These are phyloP conservation scores for Mallotus japonicus DNA, from an alignment of 441 rosid species.

Conservation along the genomic window DNA sequence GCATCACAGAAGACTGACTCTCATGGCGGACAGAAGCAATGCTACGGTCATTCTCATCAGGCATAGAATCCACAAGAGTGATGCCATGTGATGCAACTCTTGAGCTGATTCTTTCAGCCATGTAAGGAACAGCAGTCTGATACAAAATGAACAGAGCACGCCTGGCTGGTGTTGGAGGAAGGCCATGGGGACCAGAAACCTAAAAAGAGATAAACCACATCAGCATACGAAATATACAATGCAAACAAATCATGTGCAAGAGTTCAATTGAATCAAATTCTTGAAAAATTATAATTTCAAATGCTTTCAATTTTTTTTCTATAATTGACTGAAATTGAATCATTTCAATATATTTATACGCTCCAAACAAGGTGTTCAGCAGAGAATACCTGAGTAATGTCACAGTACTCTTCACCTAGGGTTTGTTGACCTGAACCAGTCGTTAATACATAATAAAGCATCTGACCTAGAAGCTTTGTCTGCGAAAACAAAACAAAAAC, in stretches of 20 bases:
- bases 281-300: too few relatives aligned
- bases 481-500: slow-evolving; percentile 26
- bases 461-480: slow-evolving; percentile 87
- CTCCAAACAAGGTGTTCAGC: too few relatives aligned
- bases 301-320: too few relatives aligned
- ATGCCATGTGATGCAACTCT: slow-evolving; percentile 72
- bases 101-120: slow-evolving; percentile 87
- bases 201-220: slow-evolving; percentile 24
- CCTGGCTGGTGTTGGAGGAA: slow-evolving; percentile 92
- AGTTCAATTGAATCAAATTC: background rate
- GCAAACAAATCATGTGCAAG: too few relatives aligned
- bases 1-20: slow-evolving; percentile 30
- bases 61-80: slow-evolving; percentile 52
- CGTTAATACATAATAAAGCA: slow-evolving; percentile 84
- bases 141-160: slow-evolving; percentile 81
- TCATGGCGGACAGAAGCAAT: slow-evolving; percentile 33
- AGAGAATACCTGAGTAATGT: slow-evolving; percentile 68
- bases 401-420: slow-evolving; percentile 93
- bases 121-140: slow-evolving; percentile 78
- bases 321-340: too few relatives aligned
- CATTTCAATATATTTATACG: too few relatives aligned
- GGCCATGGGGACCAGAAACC: slow-evolving; percentile 78
- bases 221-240: background rate
- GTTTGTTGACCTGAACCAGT: slow-evolving; percentile 96
- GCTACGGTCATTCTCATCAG: slow-evolving; percentile 41